Evolutionary conservation across 352 stramenopile genomes (phyloP).

Genomic region (Blastocystis sp.): DNA sequence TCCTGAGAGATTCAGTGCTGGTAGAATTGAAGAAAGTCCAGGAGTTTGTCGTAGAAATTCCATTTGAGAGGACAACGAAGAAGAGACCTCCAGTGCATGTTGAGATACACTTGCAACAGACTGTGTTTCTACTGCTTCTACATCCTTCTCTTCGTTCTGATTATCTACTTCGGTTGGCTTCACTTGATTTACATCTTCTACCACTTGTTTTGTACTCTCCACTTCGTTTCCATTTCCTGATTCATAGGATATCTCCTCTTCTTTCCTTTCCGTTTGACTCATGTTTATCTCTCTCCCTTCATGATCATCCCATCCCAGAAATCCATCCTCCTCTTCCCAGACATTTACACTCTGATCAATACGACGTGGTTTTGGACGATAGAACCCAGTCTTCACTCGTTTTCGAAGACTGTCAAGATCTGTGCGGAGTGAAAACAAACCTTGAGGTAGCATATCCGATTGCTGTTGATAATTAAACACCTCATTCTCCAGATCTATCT

Average conservation of each 20-base stretch:
- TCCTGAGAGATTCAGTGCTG: no score
- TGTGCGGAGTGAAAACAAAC: not conserved
- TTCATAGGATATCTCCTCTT: not conserved
- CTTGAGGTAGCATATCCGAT: not conserved
- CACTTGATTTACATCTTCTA: not conserved
- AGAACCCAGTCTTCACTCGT: not conserved
- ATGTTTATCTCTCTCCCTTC: not conserved
- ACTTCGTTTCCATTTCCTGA: not conserved
- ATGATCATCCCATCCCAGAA: not conserved
- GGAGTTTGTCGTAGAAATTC: no score
- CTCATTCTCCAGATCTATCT: not conserved
- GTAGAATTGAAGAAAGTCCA: no score
- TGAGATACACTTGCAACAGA: not conserved
- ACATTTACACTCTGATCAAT: not conserved
- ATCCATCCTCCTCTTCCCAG: not conserved
- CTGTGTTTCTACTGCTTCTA: not conserved
- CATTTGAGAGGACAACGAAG: no score
- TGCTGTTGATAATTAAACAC: slow-evolving; percentile 16
- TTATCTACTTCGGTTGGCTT: not conserved
- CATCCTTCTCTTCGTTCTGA: slow-evolving; percentile 1
- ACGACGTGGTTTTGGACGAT: not conserved
- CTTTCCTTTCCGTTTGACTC: slow-evolving; percentile 9
- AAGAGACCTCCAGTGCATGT: no score
- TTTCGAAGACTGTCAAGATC: not conserved
- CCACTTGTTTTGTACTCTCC: not conserved